Evolutionary conservation across 768 basidiomycete genomes (phyloP).

Genomic region (Rhodotorula toruloides): DNA sequence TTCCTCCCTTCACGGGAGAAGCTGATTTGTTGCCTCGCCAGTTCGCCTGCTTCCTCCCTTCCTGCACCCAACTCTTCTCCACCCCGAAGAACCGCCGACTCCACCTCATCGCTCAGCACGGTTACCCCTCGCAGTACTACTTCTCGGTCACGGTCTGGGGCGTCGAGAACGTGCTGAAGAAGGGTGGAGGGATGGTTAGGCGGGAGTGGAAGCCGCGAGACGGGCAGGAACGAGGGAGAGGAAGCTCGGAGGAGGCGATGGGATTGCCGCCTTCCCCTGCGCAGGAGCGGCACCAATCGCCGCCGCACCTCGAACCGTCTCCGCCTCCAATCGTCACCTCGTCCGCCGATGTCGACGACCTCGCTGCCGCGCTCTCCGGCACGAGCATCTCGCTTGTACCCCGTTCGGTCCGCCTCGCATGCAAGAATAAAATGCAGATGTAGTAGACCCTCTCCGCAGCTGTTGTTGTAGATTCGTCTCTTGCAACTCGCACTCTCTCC

Average conservation of each 20-base stretch:
- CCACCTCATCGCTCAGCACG: slow-evolving; percentile 39
- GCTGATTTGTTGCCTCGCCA: neutral
- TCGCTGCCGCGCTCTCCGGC: neutral
- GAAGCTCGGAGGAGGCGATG: neutral
- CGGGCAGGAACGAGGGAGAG: neutral
- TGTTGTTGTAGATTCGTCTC: no score
- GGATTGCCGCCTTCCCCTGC: neutral
- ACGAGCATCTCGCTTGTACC: slow-evolving; percentile 28
- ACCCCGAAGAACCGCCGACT: slow-evolving; percentile 38
- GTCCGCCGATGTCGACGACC: slow-evolving; percentile 13
- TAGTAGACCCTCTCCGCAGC: no score
- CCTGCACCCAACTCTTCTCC: slow-evolving; percentile 18
- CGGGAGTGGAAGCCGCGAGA: slow-evolving; percentile 29
- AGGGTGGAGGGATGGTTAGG: slow-evolving; percentile 27
- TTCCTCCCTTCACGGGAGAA: neutral
- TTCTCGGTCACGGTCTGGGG: slow-evolving; percentile 34
- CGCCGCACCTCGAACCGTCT: neutral
- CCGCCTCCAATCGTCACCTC: no score
- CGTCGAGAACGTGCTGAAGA: slow-evolving; percentile 16
- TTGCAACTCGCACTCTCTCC: no score
- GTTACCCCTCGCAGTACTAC: slow-evolving; percentile 37
- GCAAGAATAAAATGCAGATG: slow-evolving; percentile 16
- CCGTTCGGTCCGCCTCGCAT: slow-evolving; percentile 2
- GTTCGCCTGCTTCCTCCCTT: slow-evolving; percentile 35
- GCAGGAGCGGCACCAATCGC: neutral